phyloP scores from a whole-genome alignment of 2,329 filamentous ascomycete genomes.

The Exophiala spinifera region DNA sequence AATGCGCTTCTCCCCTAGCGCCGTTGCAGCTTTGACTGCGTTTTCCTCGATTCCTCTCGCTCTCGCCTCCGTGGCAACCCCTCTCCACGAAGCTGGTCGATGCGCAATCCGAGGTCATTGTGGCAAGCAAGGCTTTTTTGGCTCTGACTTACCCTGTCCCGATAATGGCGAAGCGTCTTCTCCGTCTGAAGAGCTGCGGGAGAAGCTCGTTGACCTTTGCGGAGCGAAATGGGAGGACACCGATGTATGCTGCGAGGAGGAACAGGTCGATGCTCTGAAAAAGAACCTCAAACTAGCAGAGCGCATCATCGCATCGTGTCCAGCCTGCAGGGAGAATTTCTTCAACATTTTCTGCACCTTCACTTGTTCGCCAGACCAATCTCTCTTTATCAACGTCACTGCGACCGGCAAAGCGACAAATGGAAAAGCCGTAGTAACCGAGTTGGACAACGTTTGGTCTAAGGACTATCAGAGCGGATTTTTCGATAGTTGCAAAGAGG shows the following conservation, averaged over 20 bases:
- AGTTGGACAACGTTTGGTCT: constrained; percentile 85
- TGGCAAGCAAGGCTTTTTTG: constrained; percentile 86
- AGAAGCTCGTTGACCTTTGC: constrained; percentile 79
- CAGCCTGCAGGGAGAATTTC: constrained; percentile 97
- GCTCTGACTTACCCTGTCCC: constrained; percentile 82
- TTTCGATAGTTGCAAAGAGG: constrained; percentile 97
- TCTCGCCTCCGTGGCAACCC: constrained; percentile 30
- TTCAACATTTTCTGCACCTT: constrained; percentile 98
- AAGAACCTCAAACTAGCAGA: constrained; percentile 83
- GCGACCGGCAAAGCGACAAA: constrained; percentile 56
- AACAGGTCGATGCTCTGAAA: constrained; percentile 80
- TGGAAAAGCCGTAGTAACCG: constrained; percentile 68
- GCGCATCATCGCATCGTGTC: constrained; percentile 86
- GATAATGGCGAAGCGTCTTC: constrained; percentile 81
- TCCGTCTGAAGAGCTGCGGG: constrained; percentile 67
- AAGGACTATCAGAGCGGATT: constrained; percentile 81
- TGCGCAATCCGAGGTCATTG: constrained; percentile 91
- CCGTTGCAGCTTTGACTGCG: constrained; percentile 16
- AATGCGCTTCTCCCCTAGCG: constrained; percentile 12
- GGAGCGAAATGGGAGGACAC: constrained; percentile 81
- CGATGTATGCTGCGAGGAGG: constrained; percentile 77
- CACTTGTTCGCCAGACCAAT: constrained; percentile 96
- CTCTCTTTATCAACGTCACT: constrained; percentile 90
- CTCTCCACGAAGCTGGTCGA: constrained; percentile 77
- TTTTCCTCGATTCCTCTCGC: constrained; percentile 14